Evolutionary conservation across 148 eudicot genomes (phyloP), one percentile per base, ranked within the genome.

Genomic region (Fagopyrum homotropicum): DNA sequence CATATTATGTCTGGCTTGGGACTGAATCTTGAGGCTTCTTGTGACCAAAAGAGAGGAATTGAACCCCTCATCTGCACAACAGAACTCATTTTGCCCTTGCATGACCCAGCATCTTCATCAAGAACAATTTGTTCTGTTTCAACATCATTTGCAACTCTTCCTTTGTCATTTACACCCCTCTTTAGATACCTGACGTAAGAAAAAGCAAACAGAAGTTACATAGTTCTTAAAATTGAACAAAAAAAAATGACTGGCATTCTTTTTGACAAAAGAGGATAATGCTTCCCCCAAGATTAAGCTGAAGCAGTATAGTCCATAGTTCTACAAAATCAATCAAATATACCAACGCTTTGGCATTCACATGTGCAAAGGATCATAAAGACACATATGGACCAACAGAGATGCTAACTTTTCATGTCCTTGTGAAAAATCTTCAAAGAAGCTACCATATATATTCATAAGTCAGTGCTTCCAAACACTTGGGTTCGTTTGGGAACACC

Each of bases 21-120:
- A 76, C 98, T 96, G 77, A 92, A 88, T 86, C 97, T 89, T 66
- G 99, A 92, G 81, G 93, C 94, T 87, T 96, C 99, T 79, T 96
- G 99, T 12, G 99, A 92, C 99, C 99, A 92, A 78, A 92, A 92
- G 72, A 96, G 96, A 74, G 99, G 99, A 82, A 96, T 96, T 80
- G 99, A 96, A 78, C 99, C 99, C 81, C 99, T 87, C 99, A 96
- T 92, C 83, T 95, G 99, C 71, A 96, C 93, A 83, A 96, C 97
- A 77, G 99, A 96, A 83, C 92, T 92, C 98, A 96, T 90, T 82
- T 84, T 92, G 45, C 98, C 98, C 83, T 90, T 92, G 86, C 81
- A 86, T 22, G 90, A 89, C 16, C 99, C 99, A 87, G 94, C 93
- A 89, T 92, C 98, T 89, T 96, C 99, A 75, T 95, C 96, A 56